Evolutionary conservation across 139 green algal species (phyloP).

Genomic region (Asterochloris sp.): DNA sequence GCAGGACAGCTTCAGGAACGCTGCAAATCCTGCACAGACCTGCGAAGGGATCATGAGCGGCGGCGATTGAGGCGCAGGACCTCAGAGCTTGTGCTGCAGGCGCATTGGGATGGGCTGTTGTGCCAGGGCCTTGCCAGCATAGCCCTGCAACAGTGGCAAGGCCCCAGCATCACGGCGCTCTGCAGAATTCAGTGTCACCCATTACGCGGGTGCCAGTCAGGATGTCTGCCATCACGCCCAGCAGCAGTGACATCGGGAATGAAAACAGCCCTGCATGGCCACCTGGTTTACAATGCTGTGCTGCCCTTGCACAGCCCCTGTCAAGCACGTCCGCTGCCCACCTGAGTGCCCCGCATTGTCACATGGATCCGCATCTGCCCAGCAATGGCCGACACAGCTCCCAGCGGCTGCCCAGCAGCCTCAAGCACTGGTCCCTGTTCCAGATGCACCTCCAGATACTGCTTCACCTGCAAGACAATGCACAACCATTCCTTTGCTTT

Average conservation of each 20-base stretch:
- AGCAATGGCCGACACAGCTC: constrained; percentile 80
- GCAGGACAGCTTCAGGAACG: background rate
- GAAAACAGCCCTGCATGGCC: too few relatives aligned
- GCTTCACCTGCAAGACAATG: constrained; percentile 4
- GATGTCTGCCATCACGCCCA: background rate
- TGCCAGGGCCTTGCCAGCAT: too few relatives aligned
- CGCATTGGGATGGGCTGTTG: too few relatives aligned
- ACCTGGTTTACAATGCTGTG: too few relatives aligned
- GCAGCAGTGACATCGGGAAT: too few relatives aligned
- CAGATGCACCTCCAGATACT: constrained; percentile 94
- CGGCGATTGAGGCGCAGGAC: too few relatives aligned
- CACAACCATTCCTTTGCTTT: background rate
- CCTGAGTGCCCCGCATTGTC: constrained; percentile 59
- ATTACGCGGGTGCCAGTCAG: background rate
- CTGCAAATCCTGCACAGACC: too few relatives aligned
- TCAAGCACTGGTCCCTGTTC: constrained; percentile 92
- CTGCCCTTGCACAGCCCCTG: too few relatives aligned
- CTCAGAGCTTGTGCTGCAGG: too few relatives aligned
- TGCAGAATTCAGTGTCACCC: background rate
- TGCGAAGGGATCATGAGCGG: too few relatives aligned
- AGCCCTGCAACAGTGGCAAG: too few relatives aligned
- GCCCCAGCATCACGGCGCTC: too few relatives aligned
- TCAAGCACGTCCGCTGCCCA: background rate
- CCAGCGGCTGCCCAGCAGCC: constrained; percentile 47
- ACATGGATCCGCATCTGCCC: constrained; percentile 75